Conservation (phyloP, 2,329 filamentous ascomycete species). For the Penicillium sp. region DNA sequence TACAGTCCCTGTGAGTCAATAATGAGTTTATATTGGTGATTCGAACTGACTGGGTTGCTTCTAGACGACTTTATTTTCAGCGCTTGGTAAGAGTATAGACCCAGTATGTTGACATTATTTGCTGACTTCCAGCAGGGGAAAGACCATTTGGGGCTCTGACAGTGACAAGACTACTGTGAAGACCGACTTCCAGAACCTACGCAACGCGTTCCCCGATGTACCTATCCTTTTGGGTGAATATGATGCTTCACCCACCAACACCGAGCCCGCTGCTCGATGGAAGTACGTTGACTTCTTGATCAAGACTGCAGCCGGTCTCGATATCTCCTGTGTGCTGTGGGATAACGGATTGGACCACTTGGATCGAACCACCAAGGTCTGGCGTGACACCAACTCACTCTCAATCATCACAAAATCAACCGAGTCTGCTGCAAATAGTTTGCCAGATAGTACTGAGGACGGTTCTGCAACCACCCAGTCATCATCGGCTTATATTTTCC, state of each 20-base stretch:
- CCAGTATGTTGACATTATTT: constrained; percentile 28
- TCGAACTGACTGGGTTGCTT: background rate
- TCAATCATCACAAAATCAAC: constrained; percentile 50
- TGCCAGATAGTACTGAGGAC: constrained; percentile 55
- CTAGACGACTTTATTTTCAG: constrained; percentile 32
- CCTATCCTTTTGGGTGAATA: constrained; percentile 60
- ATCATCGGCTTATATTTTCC: constrained; percentile 57
- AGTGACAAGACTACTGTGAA: constrained; percentile 52
- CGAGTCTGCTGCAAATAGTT: constrained; percentile 47
- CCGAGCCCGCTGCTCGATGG: constrained; percentile 58
- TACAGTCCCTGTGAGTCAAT: constrained; percentile 46
- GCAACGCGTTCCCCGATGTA: constrained; percentile 55
- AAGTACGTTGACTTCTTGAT: constrained; percentile 57
- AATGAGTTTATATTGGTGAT: background rate
- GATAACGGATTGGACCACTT: constrained; percentile 59
- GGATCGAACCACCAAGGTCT: constrained; percentile 49
- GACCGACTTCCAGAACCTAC: constrained; percentile 51
- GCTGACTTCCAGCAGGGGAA: constrained; percentile 53
- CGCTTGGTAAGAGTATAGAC: constrained; percentile 22
- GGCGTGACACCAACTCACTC: constrained; percentile 52
- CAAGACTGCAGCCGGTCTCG: constrained; percentile 49
- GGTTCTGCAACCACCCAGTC: constrained; percentile 45
- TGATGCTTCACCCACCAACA: constrained; percentile 49
- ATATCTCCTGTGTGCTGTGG: constrained; percentile 56
- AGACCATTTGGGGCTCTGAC: constrained; percentile 59